Percentiles rank a stretch among this genome's conserved stretches.
Evolutionary conservation across 345 rosid genomes (phyloP).

Genomic region (Eucalyptus regnans): DNA sequence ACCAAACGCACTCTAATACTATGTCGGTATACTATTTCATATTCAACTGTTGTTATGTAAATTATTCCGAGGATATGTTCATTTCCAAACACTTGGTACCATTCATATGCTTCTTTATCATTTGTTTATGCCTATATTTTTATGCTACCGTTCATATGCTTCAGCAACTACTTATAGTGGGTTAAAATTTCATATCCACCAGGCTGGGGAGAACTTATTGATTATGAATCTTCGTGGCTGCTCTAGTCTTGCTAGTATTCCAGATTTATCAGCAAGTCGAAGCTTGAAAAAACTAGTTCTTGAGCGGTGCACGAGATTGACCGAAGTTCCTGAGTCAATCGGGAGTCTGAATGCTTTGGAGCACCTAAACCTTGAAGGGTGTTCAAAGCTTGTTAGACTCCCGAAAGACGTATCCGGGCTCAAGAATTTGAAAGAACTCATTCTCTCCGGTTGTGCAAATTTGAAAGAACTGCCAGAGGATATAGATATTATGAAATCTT

Average conservation of each 20-base stretch:
- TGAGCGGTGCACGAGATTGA: slow-evolving; percentile 12
- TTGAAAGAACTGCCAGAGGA: slow-evolving; percentile 22
- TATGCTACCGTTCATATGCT: not conserved
- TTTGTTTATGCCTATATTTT: not conserved
- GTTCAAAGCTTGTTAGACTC: slow-evolving; percentile 18
- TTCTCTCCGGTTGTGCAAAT: slow-evolving; percentile 20
- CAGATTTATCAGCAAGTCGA: slow-evolving; percentile 23
- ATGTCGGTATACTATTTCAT: not conserved
- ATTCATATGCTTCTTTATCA: not conserved
- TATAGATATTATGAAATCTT: slow-evolving; percentile 21
- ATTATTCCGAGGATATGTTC: not conserved
- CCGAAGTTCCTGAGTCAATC: slow-evolving; percentile 21
- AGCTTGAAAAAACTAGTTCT: slow-evolving; percentile 29
- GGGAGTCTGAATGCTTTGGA: slow-evolving; percentile 14
- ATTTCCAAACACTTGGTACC: not conserved
- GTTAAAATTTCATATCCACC: not conserved
- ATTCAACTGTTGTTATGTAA: not conserved
- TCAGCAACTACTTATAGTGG: not conserved
- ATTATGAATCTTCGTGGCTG: slow-evolving; percentile 25
- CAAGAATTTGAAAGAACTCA: slow-evolving; percentile 18
- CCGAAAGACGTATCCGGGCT: slow-evolving; percentile 31
- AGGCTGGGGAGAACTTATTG: slow-evolving; percentile 12
- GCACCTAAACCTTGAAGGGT: slow-evolving; percentile 22
- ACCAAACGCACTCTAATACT: too few species aligned
- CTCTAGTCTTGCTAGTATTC: slow-evolving; percentile 10